Evolutionary conservation across 306 rosid genomes (phyloP).

Genomic region (Quillaja saponaria): DNA sequence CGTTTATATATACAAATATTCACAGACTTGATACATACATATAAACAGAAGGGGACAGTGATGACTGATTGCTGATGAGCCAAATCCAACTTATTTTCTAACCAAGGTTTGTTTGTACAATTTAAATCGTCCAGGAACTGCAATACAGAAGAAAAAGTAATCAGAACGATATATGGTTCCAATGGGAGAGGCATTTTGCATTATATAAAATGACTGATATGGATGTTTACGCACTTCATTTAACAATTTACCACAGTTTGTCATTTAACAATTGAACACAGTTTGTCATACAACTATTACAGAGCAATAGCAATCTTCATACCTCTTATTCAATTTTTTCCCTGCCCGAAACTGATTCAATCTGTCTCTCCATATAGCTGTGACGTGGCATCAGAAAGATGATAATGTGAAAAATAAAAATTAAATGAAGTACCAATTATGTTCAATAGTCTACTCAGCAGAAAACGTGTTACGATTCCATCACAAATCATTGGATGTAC

Average conservation of each 20-base stretch:
- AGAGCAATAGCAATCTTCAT: neutral
- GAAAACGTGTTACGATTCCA: no score
- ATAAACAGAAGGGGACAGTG: slow-evolving; percentile 5
- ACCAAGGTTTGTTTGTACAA: slow-evolving; percentile 41
- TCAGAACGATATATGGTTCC: neutral
- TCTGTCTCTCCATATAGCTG: slow-evolving; percentile 73
- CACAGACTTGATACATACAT: slow-evolving; percentile 36
- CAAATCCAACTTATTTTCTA: slow-evolving; percentile 13
- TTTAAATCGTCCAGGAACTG: slow-evolving; percentile 28
- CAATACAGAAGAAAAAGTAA: neutral
- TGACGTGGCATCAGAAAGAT: neutral
- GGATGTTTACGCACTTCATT: no score
- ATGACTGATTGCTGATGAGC: neutral
- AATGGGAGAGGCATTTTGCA: no score
- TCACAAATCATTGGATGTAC: neutral
- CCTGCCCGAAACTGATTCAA: slow-evolving; percentile 55
- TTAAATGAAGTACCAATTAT: neutral
- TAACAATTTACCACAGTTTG: no score
- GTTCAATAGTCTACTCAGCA: no score
- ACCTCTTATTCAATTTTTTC: slow-evolving; percentile 51
- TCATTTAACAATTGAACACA: no score
- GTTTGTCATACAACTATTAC: no score
- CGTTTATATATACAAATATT: slow-evolving; percentile 26
- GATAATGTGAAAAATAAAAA: neutral
- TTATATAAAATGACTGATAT: no score